Evolutionary conservation across 352 stramenopile genomes (phyloP), one percentile per base, ranked within the genome.

Genomic region (Blastocystis sp.): DNA sequence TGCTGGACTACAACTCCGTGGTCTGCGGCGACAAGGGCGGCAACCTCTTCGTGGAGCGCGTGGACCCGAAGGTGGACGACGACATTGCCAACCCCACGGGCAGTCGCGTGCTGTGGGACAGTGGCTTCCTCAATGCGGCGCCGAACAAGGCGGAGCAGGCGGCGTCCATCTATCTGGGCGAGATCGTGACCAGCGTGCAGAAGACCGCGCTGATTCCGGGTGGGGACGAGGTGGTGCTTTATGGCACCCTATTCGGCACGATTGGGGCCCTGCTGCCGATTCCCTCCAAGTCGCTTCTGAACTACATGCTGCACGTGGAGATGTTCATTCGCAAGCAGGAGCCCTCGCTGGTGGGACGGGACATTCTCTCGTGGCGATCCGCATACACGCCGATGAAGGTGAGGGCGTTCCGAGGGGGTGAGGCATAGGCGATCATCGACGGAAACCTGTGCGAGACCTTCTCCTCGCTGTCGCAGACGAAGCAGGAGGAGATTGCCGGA

Each of bases 281-380:
- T 89, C 94, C 94, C 17, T 97, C 94, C 64, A 94, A 95, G 45
- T 94, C 98, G 74, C 96, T 99, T 88, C 93, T 98, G 64, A 95
- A 99, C 76, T 98, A 99, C 91, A 98, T 98, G 91, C 97, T 93
- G 62, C 94, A 98, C 90, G 91, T 99, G 59, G 96, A 99, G 91
- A 98, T 98, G 92, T 91, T 92, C 76, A 87, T 97, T 41, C 82
- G 94, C 52, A 90, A 89, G 14, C 93, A 96, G 79, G 91, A 93
- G 67, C 93, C 94, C 9, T 96, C 95, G n/a, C 92, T 97, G 2
- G 94, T 94, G 67, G 96, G 96, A 7, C 93, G 96, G 64, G 97
- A 99, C 90, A 96, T 98, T 88, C 90, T 98, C 61, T 96, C 94
- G 34, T 99, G 98, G 91, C 93, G 97, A 19, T 98, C 95, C 88